Evolutionary conservation across 1,139 yeast genomes (phyloP), one percentile per base, ranked within the genome.

Genomic region (Scheffersomyces insectosa): DNA sequence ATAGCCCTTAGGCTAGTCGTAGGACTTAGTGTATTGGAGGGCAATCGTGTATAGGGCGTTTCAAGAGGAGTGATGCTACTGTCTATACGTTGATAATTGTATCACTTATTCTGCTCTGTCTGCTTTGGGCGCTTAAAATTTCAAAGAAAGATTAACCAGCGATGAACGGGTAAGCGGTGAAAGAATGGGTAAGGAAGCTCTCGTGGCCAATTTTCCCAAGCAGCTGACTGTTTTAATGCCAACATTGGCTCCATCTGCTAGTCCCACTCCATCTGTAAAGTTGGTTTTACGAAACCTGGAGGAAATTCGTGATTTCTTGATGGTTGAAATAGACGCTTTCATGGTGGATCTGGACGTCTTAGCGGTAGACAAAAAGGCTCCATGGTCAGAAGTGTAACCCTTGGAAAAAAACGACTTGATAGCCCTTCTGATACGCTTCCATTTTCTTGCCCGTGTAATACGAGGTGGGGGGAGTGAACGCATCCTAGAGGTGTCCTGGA

Each of bases 391-490:
- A 10, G 47, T 32, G 33, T 45, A 51, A 1, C 73, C 72, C n/a
- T 58, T 59, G 5, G 51, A 47, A 46, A 70, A 54, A 36, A 67
- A 58, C 6, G 56, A 45, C 25, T 52, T 49, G 14, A 70, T 36
- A 3, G 72, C 68, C 13, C 75, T 51, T 43, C 60, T 63, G 42
- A 72, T 54, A 31, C 75, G 49, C 41, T 59, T 60, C 76, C 75
- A 72, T 38, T 66, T 57, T 43, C 78, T 49, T 33, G 63, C 59
- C 14, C 67, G 50, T 2, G 77, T 72, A 10, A 67, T 50, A 42
- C 77, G 50, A 14, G 78, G 78, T 2, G 76, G 76, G n/a, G 78
- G 78, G 13, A 72, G 55, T 11, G 75, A 68, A 46, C 75, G 57
- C 76, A 70, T 70, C 12, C 2, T 20, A 8, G 25, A 20, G 8